Evolutionary conservation across 2,329 filamentous ascomycete genomes (phyloP), one percentile per base, ranked within the genome.

Genomic region (Talaromyces atroroseus): DNA sequence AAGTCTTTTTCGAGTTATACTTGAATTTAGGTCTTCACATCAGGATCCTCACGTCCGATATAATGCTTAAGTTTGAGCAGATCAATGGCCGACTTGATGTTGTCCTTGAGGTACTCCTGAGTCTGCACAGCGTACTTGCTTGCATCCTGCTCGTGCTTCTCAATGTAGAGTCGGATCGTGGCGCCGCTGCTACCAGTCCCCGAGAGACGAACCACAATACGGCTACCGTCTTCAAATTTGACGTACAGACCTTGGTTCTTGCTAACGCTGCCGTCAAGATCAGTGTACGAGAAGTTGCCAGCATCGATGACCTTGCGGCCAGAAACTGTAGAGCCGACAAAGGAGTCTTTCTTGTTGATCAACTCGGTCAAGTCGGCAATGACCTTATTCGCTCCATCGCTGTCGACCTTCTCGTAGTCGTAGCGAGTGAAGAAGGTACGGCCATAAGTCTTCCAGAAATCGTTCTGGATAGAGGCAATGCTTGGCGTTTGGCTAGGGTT

Each of bases 371-470:
- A 81, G 67, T 90, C 86, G 56, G 84, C 86, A 47, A 96, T 88
- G 58, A 99, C 86, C 78, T 95, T 92, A 78, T 88, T 89, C 61
- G 94, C 94, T 42, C 89, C 92, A 8, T 92, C 90, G 48, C 86
- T 88, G 78, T 96, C 91, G 63, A 95, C 91, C 65, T 95, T 84
- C 78, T 99, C 94, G 77, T 96, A 99, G 77, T 99, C 94, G 76
- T 97, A 97, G 62, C 94, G 90, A 45, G 94, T 99, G 83, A 99
- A 99, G 82, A 97, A 99, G 32, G 92, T 96, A 58, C 94, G 91
- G 68, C 94, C 94, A 74, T 99, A 99, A 57, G 85, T 89, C 68
- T 84, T 83, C 94, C 94, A 99, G 83, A 99, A 97, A 71, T 96
- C 90, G 67, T 90, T 85, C 78, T 99, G 94, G 72, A 99, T 96